Evolutionary conservation across 768 basidiomycete genomes (phyloP), one percentile per base, ranked within the genome.

Genomic region (Pilatotrama ljubarskyi): DNA sequence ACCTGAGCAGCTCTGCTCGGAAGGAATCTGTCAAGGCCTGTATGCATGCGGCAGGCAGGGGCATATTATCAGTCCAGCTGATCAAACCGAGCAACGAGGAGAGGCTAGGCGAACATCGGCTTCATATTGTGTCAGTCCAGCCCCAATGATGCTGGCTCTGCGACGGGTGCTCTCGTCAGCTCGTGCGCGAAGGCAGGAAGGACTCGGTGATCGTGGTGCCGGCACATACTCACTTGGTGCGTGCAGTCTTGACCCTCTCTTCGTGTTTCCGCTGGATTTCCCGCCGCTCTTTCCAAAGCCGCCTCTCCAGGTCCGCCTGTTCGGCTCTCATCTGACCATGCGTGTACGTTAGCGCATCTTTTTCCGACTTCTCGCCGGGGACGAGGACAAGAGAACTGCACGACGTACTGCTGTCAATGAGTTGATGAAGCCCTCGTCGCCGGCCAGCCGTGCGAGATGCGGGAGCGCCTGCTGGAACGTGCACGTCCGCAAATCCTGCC

Each of bases 401-500:
- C n/a, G 25, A 64, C 73, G 36, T 73, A 88, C 90, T 74, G 82
- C 79, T 42, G 73, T 73, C 38, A 92, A 66, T 17, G 78, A 69
- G 24, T 76, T 68, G 37, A 86, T 72, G 58, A 91, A 82, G 8
- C 59, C 64, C 17, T 80, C 75, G 67, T 87, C 79, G 49, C 81
- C 78, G 38, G 83, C 78, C 5, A 93, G 78, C 54, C 76, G 76
- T 9, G 84, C 84, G n/a, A 93, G 68, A 55, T 79, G 74, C 3
- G 88, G 84, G 25, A 93, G 76, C 0, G 90, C 81, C 64, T 92
- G 86, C 63, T 86, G 87, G 69, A 90, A 92, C 26, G 85, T 80
- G 59, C 81, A 74, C 22, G 72, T 72, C 54, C 78, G 81, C 50
- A 80, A 61, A 63, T 86, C 80, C 42, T 77, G 64, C 41, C 57